A percentile compares a stretch with the other conserved stretches of the same genome.
phyloP scores from a whole-genome alignment of 441 rosid genomes.

The Lagerstroemia fauriei region DNA sequence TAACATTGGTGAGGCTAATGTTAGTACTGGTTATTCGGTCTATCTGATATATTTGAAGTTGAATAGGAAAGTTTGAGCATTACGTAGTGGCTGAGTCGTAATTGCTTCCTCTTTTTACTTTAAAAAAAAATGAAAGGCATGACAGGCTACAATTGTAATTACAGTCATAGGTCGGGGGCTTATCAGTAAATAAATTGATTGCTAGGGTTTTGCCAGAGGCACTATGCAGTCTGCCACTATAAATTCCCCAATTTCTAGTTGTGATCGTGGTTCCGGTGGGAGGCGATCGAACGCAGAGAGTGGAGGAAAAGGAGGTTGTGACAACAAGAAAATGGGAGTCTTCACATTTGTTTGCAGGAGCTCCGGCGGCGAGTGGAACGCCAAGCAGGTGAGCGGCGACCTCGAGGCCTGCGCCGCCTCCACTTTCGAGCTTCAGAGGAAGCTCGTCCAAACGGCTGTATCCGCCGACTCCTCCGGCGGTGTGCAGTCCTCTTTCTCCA shows the following conservation, averaged over 20 bases:
- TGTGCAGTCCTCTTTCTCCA: conserved; percentile 35
- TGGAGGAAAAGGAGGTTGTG: not conserved
- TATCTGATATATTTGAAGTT: too few species aligned
- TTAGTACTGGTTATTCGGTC: too few species aligned
- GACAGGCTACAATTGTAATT: not conserved
- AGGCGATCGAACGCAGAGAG: not conserved
- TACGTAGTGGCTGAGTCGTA: too few species aligned
- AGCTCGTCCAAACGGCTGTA: conserved; percentile 32
- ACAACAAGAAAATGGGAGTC: conserved; percentile 54
- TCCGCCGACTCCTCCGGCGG: conserved; percentile 31
- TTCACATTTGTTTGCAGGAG: conserved; percentile 75
- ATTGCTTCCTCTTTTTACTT: too few species aligned
- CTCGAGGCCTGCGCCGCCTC: conserved; percentile 66
- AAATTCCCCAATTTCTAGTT: not conserved
- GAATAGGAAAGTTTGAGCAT: too few species aligned
- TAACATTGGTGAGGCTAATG: too few species aligned
- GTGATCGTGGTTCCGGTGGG: not conserved
- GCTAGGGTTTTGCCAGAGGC: conserved; percentile 2
- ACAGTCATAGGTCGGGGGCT: not conserved
- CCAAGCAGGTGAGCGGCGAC: conserved; percentile 71
- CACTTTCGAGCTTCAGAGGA: conserved; percentile 49
- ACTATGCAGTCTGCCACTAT: not conserved
- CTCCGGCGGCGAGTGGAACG: conserved; percentile 69
- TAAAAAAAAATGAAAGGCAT: too few species aligned
- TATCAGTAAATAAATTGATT: not conserved